Base-by-base conservation (phyloP, 1,284 basidiomycete species). In the Tetrapyrgos nigripes region DNA sequence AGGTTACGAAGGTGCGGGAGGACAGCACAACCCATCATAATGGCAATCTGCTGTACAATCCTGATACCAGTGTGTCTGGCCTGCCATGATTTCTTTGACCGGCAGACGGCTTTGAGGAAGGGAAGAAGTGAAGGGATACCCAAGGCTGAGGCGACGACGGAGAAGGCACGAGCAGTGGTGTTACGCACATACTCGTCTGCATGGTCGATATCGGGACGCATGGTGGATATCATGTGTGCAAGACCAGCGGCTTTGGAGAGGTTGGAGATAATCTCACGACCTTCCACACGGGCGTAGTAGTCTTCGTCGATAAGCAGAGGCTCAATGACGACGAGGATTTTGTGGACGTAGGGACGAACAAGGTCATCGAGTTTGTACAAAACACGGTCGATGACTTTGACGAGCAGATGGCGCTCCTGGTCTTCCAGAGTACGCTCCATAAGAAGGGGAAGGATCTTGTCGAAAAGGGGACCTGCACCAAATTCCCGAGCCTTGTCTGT, bases 11-110 rank as follows among this genome's bases (percentile, higher is more conserved):
- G 83, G 75, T 99, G 97, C 17, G 97, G 97, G 3, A 99, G 85
- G 33, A 99, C 93, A n/a, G 97, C 97, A 69, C 97, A 98, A 21
- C 97, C 97, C 96, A 98, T 98, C 96, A 99, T 98, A 72, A 99
- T 97, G 21, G 97, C 96, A 60, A 99, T 99, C 75, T 99, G 97
- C 78, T 99, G 97, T 21, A 99, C 95, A 66, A 99, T 99, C 70
- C 96, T 95, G 69, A 99, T 98, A 77, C 97, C 97, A 1, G 97
- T 99, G 76, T 99, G 97, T 61, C 97, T 89, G 11, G 97, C 97
- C 76, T 99, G 97, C 97, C 97, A 98, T 19, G 96, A 98, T 79
- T 99, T 99, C 78, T 99, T 99, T 58, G 94, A 97, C 58, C 95
- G 91, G 79, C 97, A 99, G 53, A 99, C 96, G 45, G 97, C 97